Conservation (phyloP, 2,329 filamentous ascomycete genomes). For the Mollisia scopiformis region DNA sequence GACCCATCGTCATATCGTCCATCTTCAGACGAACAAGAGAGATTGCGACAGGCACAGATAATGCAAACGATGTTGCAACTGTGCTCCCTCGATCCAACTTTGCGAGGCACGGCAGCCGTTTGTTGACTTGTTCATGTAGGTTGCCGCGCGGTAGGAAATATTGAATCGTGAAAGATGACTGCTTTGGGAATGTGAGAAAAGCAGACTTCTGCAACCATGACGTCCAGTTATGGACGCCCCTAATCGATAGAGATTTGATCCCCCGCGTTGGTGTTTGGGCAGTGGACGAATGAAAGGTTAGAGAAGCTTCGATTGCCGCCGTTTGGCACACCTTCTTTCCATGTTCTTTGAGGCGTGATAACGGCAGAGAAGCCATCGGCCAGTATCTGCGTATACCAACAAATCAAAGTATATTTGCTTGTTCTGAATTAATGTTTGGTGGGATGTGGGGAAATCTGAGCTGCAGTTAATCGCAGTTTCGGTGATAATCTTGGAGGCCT, state of each 20-base stretch:
- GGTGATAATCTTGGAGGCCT: background rate
- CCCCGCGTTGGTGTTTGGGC: constrained; percentile 14
- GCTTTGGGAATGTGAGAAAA: constrained; percentile 13
- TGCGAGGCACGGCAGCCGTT: constrained; percentile 9
- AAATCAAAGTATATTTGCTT: constrained; percentile 5
- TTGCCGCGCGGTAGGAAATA: constrained; percentile 32
- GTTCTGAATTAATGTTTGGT: background rate
- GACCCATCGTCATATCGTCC: constrained; percentile 1
- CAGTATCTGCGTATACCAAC: constrained; percentile 5
- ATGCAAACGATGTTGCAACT: constrained; percentile 13
- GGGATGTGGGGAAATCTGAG: background rate
- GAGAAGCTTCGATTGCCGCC: constrained; percentile 13
- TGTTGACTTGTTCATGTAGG: constrained; percentile 14
- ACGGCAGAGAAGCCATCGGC: constrained; percentile 6
- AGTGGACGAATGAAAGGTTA: constrained; percentile 7
- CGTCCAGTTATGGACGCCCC: constrained; percentile 16
- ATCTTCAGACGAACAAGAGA: background rate
- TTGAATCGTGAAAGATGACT: constrained; percentile 18
- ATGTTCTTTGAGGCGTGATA: constrained; percentile 9
- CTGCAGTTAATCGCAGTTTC: background rate
- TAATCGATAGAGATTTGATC: constrained; percentile 29
- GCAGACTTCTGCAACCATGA: constrained; percentile 15
- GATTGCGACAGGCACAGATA: constrained; percentile 3
- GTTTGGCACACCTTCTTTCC: constrained; percentile 8
- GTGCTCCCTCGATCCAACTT: background rate